Evolutionary conservation across 1,284 basidiomycete genomes (phyloP), one percentile per base, ranked within the genome.

Genomic region (Austroboletus niveus): DNA sequence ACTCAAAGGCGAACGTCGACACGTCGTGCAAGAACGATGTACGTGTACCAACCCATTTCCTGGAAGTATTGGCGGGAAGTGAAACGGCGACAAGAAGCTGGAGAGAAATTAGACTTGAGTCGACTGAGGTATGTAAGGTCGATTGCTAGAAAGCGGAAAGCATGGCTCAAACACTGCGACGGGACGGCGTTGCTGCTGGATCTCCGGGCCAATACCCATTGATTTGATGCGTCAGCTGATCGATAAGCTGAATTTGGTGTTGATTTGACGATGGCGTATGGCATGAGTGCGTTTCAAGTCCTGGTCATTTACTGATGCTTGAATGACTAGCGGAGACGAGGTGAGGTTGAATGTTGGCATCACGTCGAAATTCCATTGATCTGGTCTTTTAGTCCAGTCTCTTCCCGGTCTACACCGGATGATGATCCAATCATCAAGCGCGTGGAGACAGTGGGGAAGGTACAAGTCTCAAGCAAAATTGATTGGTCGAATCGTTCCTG

Each of bases 21-120:
- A 79, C 89, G 0, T 92, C 14, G 67, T 76, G 8, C 72, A 77
- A 32, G 88, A 92, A 59, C 72, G 72, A 50, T 91, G 88, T 53
- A 92, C 89, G 90, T 8, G 91, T 93, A 2, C 90, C 91, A 0
- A 91, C 90, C 0, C 90, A 92, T 64, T 92, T 92, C 68, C 74
- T 90, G 5, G 88, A 84, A 5, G 78, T 92, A 1, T 72, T 93
- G 17, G 68, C 78, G 0, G 17, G 87, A 89, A 64, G 73, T 90
- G 4, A 79, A 84, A 53, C 76, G 73, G 48, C 70, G 85, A 42
- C 71, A 71, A 41, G 65, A 72, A 1, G 71, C 56, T 7, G 80
- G 82, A 0, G 72, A 80, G 49, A 60, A 52, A 6, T 55, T 79
- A 3, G 77, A 87, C 58, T 71, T 80, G 15, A 68, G 72, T 30